A percentile compares a stretch with the other conserved stretches of the same genome.
Evolutionary conservation across 169 alveolate genomes (phyloP).

Genomic region (Hepatocystis sp.): DNA sequence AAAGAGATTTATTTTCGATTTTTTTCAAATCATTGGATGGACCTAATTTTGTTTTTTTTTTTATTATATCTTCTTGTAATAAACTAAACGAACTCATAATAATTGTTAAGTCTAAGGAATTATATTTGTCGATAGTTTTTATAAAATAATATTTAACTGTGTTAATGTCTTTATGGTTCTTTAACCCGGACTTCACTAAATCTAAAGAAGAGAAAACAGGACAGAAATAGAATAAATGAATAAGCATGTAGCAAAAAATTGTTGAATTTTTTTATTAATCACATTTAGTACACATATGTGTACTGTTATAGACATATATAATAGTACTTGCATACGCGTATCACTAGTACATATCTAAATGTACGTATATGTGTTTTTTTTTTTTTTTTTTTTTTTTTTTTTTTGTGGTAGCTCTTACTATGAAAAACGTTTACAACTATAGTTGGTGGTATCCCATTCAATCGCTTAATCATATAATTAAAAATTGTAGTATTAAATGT

Average conservation of each 20-base stretch:
- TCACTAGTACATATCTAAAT: no score
- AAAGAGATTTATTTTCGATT: conserved; percentile 12
- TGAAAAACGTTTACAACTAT: conserved; percentile 50
- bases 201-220: conserved; percentile 14
- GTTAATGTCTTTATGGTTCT: conserved; percentile 32
- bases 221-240: no score
- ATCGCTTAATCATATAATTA: conserved; percentile 57
- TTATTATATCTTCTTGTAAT: conserved; percentile 46
- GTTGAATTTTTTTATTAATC: no score
- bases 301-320: no score
- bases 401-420: no score
- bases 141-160: conserved; percentile 41
- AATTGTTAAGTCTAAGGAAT: conserved; percentile 69
- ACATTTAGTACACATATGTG: no score
- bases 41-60: not conserved
- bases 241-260: no score
- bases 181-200: conserved; percentile 44
- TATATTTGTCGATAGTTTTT: conserved; percentile 39
- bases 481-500: conserved; percentile 52
- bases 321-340: no score
- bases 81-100: conserved; percentile 53
- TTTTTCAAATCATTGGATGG: not conserved
- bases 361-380: no score
- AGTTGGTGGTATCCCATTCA: conserved; percentile 39
- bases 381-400: no score